A percentile compares a stretch with the other conserved stretches of the same genome.
Evolutionary conservation across 345 rosid genomes (phyloP).

Genomic region (Adansonia digitata): DNA sequence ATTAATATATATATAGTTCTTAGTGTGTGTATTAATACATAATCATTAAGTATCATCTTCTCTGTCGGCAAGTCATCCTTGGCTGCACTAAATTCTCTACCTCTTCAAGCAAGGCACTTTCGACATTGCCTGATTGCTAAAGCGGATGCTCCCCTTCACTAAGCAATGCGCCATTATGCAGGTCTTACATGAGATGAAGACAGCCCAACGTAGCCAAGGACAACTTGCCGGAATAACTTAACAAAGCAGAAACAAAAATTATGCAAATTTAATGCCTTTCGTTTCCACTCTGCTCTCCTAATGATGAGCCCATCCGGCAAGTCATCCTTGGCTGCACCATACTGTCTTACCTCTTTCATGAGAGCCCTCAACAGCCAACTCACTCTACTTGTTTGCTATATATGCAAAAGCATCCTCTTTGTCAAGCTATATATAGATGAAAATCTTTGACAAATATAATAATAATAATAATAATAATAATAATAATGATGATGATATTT

Average conservation of each 20-base stretch:
- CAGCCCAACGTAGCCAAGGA: constrained; percentile 18
- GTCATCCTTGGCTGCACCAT: constrained; percentile 10
- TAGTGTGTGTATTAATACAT: not conserved
- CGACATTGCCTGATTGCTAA: not conserved
- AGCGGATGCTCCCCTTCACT: not conserved
- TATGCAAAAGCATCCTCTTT: not conserved
- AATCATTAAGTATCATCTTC: not conserved
- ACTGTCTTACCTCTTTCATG: constrained; percentile 5
- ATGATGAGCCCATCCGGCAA: not conserved
- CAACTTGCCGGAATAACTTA: constrained; percentile 13
- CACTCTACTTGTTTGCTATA: not conserved
- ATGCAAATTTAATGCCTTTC: not conserved
- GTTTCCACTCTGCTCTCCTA: not conserved
- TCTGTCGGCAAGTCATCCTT: constrained; percentile 22
- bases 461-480: not conserved
- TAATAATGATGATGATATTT: too few relatives aligned
- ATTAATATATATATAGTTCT: not conserved
- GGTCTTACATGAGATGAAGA: constrained; percentile 21
- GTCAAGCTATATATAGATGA: not conserved
- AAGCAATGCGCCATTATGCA: not conserved
- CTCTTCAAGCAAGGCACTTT: constrained; percentile 10
- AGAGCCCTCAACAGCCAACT: not conserved
- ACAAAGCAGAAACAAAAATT: not conserved
- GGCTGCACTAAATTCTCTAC: constrained; percentile 13
- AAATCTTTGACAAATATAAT: not conserved